These are phyloP conservation scores for Penicillium sp. DNA, from an alignment of 2,329 filamentous ascomycete genomes.

Conservation along the genomic window DNA sequence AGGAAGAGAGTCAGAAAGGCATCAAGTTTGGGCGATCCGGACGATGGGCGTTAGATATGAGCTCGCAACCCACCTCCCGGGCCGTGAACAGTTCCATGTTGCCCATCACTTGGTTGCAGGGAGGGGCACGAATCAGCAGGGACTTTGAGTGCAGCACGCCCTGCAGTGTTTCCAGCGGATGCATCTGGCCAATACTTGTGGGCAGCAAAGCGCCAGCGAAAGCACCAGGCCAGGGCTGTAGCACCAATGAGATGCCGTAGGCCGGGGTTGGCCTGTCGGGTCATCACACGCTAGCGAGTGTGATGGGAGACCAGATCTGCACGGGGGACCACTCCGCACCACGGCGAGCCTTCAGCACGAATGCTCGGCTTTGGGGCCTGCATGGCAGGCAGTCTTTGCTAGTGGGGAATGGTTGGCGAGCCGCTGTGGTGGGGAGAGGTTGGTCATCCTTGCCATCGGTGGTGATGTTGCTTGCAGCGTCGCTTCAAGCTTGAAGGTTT, in stretches of 20 bases:
- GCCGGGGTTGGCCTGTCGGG: constrained; percentile 23
- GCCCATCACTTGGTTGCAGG: constrained; percentile 26
- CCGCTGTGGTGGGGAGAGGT: constrained; percentile 12
- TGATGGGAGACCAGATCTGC: constrained; percentile 36
- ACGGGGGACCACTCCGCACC: constrained; percentile 19
- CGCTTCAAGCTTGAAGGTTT: neutral
- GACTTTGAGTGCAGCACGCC: constrained; percentile 21
- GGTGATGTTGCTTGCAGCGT: constrained; percentile 4
- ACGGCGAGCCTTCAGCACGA: constrained; percentile 13
- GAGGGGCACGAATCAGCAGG: constrained; percentile 33
- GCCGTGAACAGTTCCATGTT: constrained; percentile 8
- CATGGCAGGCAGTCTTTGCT: constrained; percentile 2
- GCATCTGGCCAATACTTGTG: constrained; percentile 39
- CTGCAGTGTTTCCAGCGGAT: constrained; percentile 31
- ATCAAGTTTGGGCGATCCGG: constrained; percentile 24
- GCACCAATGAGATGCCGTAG: constrained; percentile 32
- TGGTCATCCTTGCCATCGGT: neutral
- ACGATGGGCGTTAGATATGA: constrained; percentile 34
- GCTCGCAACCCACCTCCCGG: constrained; percentile 17
- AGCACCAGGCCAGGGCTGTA: constrained; percentile 18
- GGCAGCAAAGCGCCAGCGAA: constrained; percentile 37
- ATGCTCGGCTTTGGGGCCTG: constrained; percentile 5
- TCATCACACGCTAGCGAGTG: constrained; percentile 39
- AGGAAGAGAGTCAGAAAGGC: constrained; percentile 16
- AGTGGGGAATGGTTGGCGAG: constrained; percentile 9